Evolutionary conservation across 768 basidiomycete genomes (phyloP).

Genomic region (Pisolithus marmoratus): DNA sequence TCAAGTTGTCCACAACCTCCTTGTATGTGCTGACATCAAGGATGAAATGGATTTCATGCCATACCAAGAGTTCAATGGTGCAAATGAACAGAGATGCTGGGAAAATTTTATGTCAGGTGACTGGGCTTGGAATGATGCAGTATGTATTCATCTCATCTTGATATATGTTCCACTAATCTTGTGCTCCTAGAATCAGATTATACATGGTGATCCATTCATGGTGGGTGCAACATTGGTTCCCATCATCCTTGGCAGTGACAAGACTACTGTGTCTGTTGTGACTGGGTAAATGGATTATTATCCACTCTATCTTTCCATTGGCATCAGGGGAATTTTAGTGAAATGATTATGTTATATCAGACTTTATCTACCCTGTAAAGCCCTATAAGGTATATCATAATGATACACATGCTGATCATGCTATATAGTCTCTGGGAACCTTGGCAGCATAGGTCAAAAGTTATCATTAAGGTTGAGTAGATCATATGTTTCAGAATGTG

Average conservation of each 20-base stretch:
- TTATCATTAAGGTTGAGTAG: too few relatives aligned
- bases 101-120: constrained; percentile 9
- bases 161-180: constrained; percentile 1
- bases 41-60: constrained; percentile 17
- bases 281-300: constrained; percentile 6
- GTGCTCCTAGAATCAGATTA: constrained; percentile 1
- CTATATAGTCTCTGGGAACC: too few relatives aligned
- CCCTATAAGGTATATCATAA: too few relatives aligned
- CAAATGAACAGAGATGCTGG: not conserved
- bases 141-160: not conserved
- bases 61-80: constrained; percentile 2
- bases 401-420: too few relatives aligned
- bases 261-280: constrained; percentile 7
- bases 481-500: too few relatives aligned
- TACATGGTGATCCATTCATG: constrained; percentile 10
- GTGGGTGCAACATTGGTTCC: constrained; percentile 17
- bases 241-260: constrained; percentile 8
- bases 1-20: not conserved
- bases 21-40: constrained; percentile 16
- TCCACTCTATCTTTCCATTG: constrained; percentile 7
- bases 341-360: too few relatives aligned
- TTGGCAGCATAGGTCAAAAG: too few relatives aligned
- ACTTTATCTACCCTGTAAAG: too few relatives aligned
- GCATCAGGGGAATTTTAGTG: too few relatives aligned
- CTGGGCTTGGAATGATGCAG: constrained; percentile 12